Evolutionary conservation across 768 basidiomycete species (phyloP).

Genomic region (Hypholoma sublateritium): DNA sequence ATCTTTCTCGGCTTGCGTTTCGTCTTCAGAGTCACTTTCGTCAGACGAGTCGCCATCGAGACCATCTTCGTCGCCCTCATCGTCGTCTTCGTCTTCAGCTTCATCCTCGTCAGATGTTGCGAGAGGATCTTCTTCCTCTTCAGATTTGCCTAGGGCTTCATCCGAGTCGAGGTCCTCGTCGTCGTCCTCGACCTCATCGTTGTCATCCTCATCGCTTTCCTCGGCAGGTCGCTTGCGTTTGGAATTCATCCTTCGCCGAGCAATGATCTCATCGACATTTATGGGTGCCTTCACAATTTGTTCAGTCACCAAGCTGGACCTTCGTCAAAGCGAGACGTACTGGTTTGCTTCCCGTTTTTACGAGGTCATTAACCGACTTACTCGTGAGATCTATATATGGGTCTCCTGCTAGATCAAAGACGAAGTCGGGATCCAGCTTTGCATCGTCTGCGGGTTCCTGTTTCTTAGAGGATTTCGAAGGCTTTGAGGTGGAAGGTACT

Average conservation of each 20-base stretch:
- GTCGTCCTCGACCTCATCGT: constrained; percentile 29
- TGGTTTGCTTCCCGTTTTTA: constrained; percentile 62
- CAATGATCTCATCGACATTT: constrained; percentile 91
- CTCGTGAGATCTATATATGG: constrained; percentile 58
- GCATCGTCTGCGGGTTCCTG: constrained; percentile 46
- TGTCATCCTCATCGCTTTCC: constrained; percentile 36
- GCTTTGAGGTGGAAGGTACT: constrained; percentile 19
- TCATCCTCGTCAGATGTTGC: constrained; percentile 30
- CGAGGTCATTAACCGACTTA: constrained; percentile 50
- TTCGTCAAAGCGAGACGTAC: constrained; percentile 37
- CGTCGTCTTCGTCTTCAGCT: constrained; percentile 30
- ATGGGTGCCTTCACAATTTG: constrained; percentile 57
- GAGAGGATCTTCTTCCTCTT: constrained; percentile 29
- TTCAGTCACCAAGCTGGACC: constrained; percentile 8
- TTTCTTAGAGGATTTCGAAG: constrained; percentile 16
- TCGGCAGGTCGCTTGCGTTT: constrained; percentile 66
- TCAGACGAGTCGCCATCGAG: constrained; percentile 31
- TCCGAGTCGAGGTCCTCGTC: constrained; percentile 30
- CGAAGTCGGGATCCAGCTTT: constrained; percentile 77
- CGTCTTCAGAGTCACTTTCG: constrained; percentile 45
- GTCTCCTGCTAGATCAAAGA: constrained; percentile 78
- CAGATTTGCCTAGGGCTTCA: constrained; percentile 28
- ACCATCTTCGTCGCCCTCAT: constrained; percentile 22
- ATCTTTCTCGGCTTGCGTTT: constrained; percentile 66
- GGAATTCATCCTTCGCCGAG: constrained; percentile 54